These are phyloP conservation scores for Fonsecaea monophora DNA, from an alignment of 2,329 filamentous ascomycete species.

Conservation along the genomic window DNA sequence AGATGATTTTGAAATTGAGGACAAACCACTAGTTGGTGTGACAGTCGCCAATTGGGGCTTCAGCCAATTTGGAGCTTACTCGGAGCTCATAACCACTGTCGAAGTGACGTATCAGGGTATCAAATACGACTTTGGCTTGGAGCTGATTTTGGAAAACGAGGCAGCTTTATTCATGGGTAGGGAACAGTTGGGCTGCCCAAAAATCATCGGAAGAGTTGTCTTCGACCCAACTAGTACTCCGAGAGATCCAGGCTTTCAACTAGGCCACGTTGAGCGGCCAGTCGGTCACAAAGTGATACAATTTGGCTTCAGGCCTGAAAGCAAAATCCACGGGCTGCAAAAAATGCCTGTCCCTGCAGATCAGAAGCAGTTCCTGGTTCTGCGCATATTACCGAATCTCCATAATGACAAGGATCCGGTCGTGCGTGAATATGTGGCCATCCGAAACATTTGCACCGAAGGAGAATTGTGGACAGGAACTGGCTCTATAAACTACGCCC, in stretches of 20 bases:
- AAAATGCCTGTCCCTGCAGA: background rate
- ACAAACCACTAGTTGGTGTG: slow-evolving; percentile 3
- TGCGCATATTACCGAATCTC: background rate
- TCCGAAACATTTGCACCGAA: slow-evolving; percentile 1
- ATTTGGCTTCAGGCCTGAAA: slow-evolving; percentile 6
- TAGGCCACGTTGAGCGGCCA: slow-evolving; percentile 4
- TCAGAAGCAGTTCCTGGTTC: slow-evolving; percentile 1
- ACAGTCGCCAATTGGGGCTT: background rate
- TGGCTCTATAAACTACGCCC: background rate
- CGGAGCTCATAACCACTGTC: background rate
- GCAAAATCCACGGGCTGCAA: background rate
- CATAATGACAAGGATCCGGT: background rate
- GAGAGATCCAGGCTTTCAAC: background rate
- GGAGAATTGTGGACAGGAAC: slow-evolving; percentile 8
- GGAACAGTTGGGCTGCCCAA: slow-evolving; percentile 3
- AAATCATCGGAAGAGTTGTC: slow-evolving; percentile 6
- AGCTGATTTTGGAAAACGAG: slow-evolving; percentile 9
- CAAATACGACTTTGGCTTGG: slow-evolving; percentile 9
- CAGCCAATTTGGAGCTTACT: slow-evolving; percentile 7
- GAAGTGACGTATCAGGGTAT: slow-evolving; percentile 2
- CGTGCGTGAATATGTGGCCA: slow-evolving; percentile 8
- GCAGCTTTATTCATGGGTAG: slow-evolving; percentile 5
- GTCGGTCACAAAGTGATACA: slow-evolving; percentile 1
- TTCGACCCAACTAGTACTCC: background rate
- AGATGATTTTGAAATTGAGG: background rate